Conservation (phyloP, 1,139 yeast genomes). For the Lodderomyces orthopsilosis region DNA sequence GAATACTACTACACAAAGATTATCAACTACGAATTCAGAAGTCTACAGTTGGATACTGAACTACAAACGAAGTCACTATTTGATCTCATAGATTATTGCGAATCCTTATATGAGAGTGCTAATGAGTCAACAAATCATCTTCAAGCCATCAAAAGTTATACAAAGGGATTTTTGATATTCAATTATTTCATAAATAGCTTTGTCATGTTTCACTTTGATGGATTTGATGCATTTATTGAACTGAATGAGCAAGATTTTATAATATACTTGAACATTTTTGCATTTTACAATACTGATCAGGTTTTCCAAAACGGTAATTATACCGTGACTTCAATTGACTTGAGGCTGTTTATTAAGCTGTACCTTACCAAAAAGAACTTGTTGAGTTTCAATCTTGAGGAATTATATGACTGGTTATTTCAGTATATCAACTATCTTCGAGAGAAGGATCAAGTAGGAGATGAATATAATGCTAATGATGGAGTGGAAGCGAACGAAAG, state of each 20-base stretch:
- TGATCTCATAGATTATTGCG: constrained; percentile 45
- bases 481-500: constrained; percentile 2
- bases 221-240: constrained; percentile 43
- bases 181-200: constrained; percentile 45
- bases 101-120: constrained; percentile 34
- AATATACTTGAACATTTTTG: constrained; percentile 43
- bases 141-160: constrained; percentile 25
- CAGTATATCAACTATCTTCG: constrained; percentile 41
- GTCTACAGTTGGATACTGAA: constrained; percentile 33
- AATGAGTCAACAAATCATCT: constrained; percentile 16
- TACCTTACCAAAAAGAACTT: constrained; percentile 32
- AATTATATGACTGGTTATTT: constrained; percentile 40
- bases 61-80: constrained; percentile 36
- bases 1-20: constrained; percentile 24
- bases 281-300: constrained; percentile 38
- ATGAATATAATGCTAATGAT: not conserved
- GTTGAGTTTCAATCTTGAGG: constrained; percentile 36
- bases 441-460: constrained; percentile 23
- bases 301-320: constrained; percentile 21
- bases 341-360: constrained; percentile 29
- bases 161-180: constrained; percentile 41
- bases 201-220: constrained; percentile 44
- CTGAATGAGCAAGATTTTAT: constrained; percentile 41
- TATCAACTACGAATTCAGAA: constrained; percentile 37
- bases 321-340: constrained; percentile 21